Evolutionary conservation across 345 rosid genomes (phyloP), one percentile per base, ranked within the genome.

Genomic region (Cardamine chenopodiifolia): DNA sequence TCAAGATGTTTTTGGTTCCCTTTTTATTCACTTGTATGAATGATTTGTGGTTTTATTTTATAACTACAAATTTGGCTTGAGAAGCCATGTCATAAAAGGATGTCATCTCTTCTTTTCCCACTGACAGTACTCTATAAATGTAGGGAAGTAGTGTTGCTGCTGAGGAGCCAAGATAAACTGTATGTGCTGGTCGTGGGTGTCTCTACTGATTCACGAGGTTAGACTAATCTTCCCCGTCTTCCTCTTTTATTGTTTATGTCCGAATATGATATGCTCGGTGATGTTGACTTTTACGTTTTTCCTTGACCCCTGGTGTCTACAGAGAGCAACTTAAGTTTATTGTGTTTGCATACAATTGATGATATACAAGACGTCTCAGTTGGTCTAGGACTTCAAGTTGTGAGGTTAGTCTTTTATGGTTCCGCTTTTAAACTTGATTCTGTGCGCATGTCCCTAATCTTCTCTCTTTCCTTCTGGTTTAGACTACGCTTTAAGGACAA

Each of bases 341-440:
- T 90, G 78, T 85, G 86, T 68, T 78, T 83, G 68, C 89, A 87
- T 82, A 83, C 63, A 67, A 76, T 85, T 66, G 91, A 84, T 67
- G 97, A 92, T 77, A 83, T 92, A 79, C 80, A 76, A 77, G 93
- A 88, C 71, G 85, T 90, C 71, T 64, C 83, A 48, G 81, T 90
- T 42, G 95, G 99, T 76, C 68, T 95, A 50, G 92, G 97, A 75
- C 92, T 92, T 83, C 99, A 89, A 81, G 78, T 89, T 78, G 76
- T 89, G 76, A 92, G 99, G 99, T 95, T 70, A 75, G 92, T 80
- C 47, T 56, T 50, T 80, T 74, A 45, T 71, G 66, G 25, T 63
- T 62, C 66, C 59, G 5, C 57, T 17, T 71, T 58, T 22, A 59
- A 66, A 72, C 11, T 49, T 78, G 32, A 66, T 42, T 19, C 1